A percentile compares a stretch with the other conserved stretches of the same genome.
Evolutionary conservation across 306 rosid species (phyloP).

Genomic region (Parietaria judaica): DNA sequence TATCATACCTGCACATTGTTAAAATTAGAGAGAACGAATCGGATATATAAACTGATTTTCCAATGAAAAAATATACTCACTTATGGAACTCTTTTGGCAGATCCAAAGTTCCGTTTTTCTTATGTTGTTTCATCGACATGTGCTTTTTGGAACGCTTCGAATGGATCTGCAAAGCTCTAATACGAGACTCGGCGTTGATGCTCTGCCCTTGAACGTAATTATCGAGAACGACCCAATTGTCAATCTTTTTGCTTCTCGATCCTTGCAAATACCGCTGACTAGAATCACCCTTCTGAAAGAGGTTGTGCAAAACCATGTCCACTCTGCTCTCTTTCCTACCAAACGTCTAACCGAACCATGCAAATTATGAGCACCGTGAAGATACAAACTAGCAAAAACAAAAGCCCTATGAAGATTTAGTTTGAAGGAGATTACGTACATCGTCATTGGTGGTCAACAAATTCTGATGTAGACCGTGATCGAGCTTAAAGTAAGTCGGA

Average conservation of each 20-base stretch:
- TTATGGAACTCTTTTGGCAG: constrained; percentile 50
- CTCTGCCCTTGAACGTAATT: constrained; percentile 42
- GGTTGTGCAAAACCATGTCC: constrained; percentile 42
- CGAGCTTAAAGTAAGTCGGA: constrained; percentile 45
- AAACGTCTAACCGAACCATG: constrained; percentile 36
- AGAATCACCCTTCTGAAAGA: constrained; percentile 62
- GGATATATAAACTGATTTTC: no score
- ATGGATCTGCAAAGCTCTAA: constrained; percentile 48
- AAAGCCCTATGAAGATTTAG: not conserved
- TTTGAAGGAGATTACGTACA: constrained; percentile 25
- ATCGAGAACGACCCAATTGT: constrained; percentile 71
- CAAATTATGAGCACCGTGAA: constrained; percentile 4
- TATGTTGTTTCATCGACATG: constrained; percentile 72
- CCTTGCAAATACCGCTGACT: constrained; percentile 65
- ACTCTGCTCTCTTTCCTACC: constrained; percentile 39
- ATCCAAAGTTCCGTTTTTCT: constrained; percentile 48
- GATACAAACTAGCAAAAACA: constrained; percentile 1
- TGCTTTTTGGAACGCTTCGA: constrained; percentile 68
- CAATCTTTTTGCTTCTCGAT: constrained; percentile 53
- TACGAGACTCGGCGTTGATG: constrained; percentile 32
- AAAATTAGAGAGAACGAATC: not conserved
- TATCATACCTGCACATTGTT: constrained; percentile 37
- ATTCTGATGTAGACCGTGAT: constrained; percentile 43
- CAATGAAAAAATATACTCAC: constrained; percentile 31
- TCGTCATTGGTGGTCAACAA: constrained; percentile 34